Conservation (phyloP, 2,329 filamentous ascomycete genomes). For the Aspergillus novoparasiticus region DNA sequence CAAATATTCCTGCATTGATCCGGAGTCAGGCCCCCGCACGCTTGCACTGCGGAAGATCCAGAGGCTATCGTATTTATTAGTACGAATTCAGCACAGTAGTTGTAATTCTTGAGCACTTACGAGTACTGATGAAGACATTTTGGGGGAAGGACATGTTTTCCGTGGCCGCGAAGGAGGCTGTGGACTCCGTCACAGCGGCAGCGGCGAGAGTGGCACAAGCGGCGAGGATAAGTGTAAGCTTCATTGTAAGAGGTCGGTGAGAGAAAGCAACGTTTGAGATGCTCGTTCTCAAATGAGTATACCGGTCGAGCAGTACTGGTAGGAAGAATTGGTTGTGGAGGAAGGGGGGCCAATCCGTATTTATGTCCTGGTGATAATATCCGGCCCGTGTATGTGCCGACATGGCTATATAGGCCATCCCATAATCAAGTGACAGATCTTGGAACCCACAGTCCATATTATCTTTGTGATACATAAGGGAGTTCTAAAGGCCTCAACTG, state of each 20-base stretch:
- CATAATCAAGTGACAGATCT: neutral
- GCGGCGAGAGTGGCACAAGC: neutral
- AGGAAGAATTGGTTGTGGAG: neutral
- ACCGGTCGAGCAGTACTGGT: neutral
- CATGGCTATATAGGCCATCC: neutral
- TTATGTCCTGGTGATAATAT: neutral
- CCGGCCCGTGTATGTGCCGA: neutral
- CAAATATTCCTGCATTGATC: neutral
- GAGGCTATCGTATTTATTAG: neutral
- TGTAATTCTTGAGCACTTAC: neutral
- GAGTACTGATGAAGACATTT: neutral
- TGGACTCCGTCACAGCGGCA: neutral
- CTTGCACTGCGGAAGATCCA: neutral
- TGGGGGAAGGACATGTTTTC: neutral
- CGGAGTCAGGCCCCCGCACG: neutral
- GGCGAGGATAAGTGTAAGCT: neutral
- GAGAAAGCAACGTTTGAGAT: neutral
- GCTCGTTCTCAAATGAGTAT: neutral
- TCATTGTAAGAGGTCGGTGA: neutral
- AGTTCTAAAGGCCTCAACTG: neutral
- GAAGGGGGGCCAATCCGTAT: neutral
- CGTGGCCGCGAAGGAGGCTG: neutral
- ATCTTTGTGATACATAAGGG: neutral
- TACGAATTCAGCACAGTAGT: too few species aligned
- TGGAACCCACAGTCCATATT: neutral